Evolutionary conservation across 257 asterid species (phyloP).

Genomic region (Nicotiana tomentosiformis): DNA sequence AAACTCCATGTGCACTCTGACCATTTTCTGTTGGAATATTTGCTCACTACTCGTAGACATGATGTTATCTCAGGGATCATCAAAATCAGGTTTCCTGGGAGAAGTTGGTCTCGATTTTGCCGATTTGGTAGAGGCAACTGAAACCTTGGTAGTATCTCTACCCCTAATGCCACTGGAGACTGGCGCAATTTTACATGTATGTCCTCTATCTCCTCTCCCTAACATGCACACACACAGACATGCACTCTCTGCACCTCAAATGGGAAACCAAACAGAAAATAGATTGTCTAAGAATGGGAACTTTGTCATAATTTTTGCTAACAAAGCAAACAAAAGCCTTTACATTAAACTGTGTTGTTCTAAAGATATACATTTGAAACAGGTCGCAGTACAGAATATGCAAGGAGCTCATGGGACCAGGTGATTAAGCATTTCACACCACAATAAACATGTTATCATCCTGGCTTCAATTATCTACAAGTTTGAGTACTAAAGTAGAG

Average conservation of each 20-base stretch:
- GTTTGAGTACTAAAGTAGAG: background rate
- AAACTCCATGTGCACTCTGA: conserved; percentile 6
- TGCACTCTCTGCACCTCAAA: background rate
- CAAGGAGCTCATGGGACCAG: conserved; percentile 53
- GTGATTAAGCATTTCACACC: conserved; percentile 24
- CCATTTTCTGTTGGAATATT: background rate
- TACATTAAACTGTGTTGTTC: background rate
- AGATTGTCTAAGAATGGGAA: background rate
- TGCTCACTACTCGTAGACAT: background rate
- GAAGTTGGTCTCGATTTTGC: conserved; percentile 87
- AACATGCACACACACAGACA: conserved; percentile 4
- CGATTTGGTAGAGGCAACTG: conserved; percentile 63
- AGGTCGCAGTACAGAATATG: conserved; percentile 82
- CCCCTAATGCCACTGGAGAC: conserved; percentile 84
- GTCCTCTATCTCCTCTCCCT: conserved; percentile 25
- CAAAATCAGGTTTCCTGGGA: conserved; percentile 85
- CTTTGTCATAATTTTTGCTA: background rate
- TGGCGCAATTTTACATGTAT: conserved; percentile 76
- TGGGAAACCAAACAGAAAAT: background rate
- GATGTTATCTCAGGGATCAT: conserved; percentile 63
- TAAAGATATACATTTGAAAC: conserved; percentile 13
- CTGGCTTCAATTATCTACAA: background rate
- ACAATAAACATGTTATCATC: conserved; percentile 2
- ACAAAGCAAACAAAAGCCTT: background rate
- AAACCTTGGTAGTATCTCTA: conserved; percentile 54